phyloP scores from a whole-genome alignment of 345 rosid genomes.

The Tarenaya hassleriana region DNA sequence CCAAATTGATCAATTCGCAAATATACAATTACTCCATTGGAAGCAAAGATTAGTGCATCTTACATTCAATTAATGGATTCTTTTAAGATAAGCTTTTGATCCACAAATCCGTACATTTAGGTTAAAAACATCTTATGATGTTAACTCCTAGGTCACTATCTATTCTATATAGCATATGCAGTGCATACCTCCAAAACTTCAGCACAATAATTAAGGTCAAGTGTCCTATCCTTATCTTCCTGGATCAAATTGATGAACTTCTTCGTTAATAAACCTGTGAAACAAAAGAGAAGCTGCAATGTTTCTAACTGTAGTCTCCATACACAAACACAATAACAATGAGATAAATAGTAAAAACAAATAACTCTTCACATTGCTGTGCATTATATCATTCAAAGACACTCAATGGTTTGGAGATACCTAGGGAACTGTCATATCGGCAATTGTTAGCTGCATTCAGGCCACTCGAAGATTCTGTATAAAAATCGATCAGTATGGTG shows the following conservation, averaged over 20 bases:
- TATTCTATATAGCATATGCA: neutral
- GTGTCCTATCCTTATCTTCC: constrained; percentile 69
- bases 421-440: constrained; percentile 66
- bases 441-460: constrained; percentile 39
- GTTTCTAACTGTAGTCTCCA: neutral
- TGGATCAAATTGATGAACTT: constrained; percentile 59
- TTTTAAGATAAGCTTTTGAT: neutral
- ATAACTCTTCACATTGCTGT: constrained; percentile 2
- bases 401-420: constrained; percentile 25
- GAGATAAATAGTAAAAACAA: neutral
- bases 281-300: neutral
- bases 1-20: constrained; percentile 13
- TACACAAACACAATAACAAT: neutral
- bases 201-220: constrained; percentile 63
- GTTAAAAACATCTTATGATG: neutral
- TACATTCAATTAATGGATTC: constrained; percentile 5
- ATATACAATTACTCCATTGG: neutral
- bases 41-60: constrained; percentile 8
- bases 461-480: constrained; percentile 36
- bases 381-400: neutral
- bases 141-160: neutral
- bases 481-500: constrained; percentile 16
- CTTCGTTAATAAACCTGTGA: constrained; percentile 59
- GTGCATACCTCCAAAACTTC: constrained; percentile 59
- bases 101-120: neutral